Evolutionary conservation across 1,139 yeast species (phyloP).

Genomic region (Geotrichum klebahnii): DNA sequence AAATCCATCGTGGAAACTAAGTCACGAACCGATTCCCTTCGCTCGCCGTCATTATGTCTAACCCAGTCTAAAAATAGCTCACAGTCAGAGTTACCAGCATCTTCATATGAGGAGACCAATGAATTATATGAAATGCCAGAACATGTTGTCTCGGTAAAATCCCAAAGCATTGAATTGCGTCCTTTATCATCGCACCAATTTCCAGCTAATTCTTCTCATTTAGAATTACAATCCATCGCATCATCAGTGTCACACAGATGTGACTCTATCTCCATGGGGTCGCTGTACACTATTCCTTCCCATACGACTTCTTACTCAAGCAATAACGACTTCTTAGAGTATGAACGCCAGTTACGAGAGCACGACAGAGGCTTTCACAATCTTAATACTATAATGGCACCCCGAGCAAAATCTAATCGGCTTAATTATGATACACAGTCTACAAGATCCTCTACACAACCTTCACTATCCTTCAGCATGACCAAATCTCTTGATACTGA

Average conservation of each 20-base stretch:
- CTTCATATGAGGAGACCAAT: too few species aligned
- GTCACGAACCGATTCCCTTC: too few species aligned
- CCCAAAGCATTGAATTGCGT: too few species aligned
- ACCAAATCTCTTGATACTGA: constrained; percentile 4
- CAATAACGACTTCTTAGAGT: constrained; percentile 11
- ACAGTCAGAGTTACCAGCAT: too few species aligned
- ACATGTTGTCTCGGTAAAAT: too few species aligned
- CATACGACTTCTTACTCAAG: not conserved
- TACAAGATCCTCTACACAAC: not conserved
- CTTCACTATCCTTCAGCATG: constrained; percentile 6
- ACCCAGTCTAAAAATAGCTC: too few species aligned
- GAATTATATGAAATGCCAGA: too few species aligned
- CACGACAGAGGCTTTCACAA: constrained; percentile 5
- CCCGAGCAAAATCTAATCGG: not conserved
- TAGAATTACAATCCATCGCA: too few species aligned
- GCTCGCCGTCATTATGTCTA: too few species aligned
- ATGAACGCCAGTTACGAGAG: constrained; percentile 13
- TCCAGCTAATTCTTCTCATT: too few species aligned
- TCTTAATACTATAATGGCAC: not conserved
- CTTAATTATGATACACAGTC: not conserved
- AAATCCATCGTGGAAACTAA: not conserved
- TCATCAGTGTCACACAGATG: not conserved
- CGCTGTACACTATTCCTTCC: not conserved
- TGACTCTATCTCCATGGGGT: not conserved
- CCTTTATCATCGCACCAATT: too few species aligned